Percentiles rank a stretch among this genome's conserved stretches.
Conservation (phyloP, 345 rosid genomes). For the Cardiospermum halicacabum region DNA sequence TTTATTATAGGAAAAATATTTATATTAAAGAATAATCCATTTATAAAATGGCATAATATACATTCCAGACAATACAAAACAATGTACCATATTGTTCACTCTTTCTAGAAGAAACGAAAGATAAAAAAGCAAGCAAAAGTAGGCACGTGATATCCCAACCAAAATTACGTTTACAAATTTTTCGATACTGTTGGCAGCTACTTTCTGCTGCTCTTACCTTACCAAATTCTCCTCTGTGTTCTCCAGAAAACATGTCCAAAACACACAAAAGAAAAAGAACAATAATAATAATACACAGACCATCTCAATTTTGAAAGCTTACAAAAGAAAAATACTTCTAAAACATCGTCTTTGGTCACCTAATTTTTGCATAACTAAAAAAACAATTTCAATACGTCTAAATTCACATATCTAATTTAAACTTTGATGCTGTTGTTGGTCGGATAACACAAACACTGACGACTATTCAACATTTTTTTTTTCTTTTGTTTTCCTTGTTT, state of each 20-base stretch:
- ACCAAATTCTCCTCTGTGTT: background rate
- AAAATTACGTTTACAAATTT: background rate
- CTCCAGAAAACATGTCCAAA: background rate
- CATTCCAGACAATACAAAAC: too few relatives aligned
- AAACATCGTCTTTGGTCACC: background rate
- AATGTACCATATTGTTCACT: too few relatives aligned
- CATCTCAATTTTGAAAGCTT: background rate
- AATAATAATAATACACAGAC: too few relatives aligned
- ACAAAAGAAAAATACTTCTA: background rate
- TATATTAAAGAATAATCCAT: too few relatives aligned
- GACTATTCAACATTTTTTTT: background rate
- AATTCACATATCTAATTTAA: background rate
- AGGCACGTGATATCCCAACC: background rate
- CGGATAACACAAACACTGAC: background rate
- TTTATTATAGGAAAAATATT: too few relatives aligned
- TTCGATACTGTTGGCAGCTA: background rate
- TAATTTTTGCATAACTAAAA: background rate
- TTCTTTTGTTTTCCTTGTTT: background rate
- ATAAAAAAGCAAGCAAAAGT: background rate
- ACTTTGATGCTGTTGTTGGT: background rate
- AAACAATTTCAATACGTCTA: background rate
- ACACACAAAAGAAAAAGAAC: conserved; percentile 11
- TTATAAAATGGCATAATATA: too few relatives aligned
- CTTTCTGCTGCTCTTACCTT: conserved; percentile 3
- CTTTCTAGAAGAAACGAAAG: too few relatives aligned